phyloP scores from a whole-genome alignment of 2,329 filamentous ascomycete species.

The Epichloe festucae region DNA sequence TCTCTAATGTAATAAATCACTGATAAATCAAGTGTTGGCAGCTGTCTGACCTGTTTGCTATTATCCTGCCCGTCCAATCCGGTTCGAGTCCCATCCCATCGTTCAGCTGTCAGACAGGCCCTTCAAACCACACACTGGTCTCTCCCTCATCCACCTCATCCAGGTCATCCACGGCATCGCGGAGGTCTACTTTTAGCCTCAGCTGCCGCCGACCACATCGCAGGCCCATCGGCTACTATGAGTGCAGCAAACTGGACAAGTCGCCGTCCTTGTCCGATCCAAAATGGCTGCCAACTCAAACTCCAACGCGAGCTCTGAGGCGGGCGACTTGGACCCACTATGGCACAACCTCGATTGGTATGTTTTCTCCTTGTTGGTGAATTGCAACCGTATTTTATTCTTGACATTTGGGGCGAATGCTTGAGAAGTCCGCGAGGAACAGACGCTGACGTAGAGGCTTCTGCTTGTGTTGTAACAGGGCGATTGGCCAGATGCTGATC shows the following conservation, averaged over 20 bases:
- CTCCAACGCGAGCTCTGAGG: conserved; percentile 11
- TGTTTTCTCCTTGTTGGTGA: conserved; percentile 17
- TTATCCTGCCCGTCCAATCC: too few relatives aligned
- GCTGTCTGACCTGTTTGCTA: too few relatives aligned
- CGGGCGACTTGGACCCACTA: conserved; percentile 39
- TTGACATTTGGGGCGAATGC: neutral
- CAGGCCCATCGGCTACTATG: conserved; percentile 4
- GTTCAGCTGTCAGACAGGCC: too few relatives aligned
- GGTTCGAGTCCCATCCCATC: too few relatives aligned
- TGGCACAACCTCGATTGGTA: conserved; percentile 71
- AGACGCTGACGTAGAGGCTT: conserved; percentile 2
- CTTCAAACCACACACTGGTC: neutral
- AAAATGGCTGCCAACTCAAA: conserved; percentile 16
- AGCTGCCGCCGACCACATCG: neutral
- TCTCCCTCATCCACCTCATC: neutral
- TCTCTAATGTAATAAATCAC: too few relatives aligned
- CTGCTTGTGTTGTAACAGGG: conserved; percentile 27
- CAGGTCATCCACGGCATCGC: neutral
- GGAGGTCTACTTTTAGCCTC: neutral
- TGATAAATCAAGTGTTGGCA: too few relatives aligned
- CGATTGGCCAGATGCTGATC: conserved; percentile 64
- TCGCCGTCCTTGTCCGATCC: conserved; percentile 11
- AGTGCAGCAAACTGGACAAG: conserved; percentile 12
- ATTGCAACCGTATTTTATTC: neutral
- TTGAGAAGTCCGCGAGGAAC: neutral